Evolutionary conservation across 306 rosid species (phyloP).

Genomic region (Cercis canadensis): DNA sequence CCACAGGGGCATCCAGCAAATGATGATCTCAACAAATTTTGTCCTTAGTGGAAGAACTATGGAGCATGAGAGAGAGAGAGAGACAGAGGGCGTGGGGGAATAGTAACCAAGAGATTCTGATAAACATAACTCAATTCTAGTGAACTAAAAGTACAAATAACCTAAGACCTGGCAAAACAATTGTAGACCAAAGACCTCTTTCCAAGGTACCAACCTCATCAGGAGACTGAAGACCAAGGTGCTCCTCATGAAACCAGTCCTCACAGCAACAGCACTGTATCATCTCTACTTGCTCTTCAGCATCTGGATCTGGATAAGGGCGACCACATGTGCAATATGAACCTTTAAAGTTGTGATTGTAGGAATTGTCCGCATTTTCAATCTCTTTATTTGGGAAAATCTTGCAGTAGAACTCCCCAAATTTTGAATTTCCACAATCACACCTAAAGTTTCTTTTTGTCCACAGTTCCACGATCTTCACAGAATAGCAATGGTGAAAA

Average conservation of each 20-base stretch:
- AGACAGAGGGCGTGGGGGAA: too few relatives aligned
- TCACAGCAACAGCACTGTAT: conserved; percentile 95
- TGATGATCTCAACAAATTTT: conserved; percentile 15
- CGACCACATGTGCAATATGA: conserved; percentile 88
- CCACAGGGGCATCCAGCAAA: conserved; percentile 17
- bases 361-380: conserved; percentile 72
- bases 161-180: conserved; percentile 13
- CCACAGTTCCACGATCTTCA: conserved; percentile 95
- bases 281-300: conserved; percentile 94
- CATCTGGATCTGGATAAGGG: conserved; percentile 95
- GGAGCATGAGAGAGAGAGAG: neutral
- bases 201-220: conserved; percentile 72
- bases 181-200: neutral
- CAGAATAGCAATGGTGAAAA: conserved; percentile 36
- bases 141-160: conserved; percentile 19
- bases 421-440: conserved; percentile 98
- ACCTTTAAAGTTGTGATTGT: conserved; percentile 95
- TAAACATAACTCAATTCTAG: neutral
- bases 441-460: conserved; percentile 94
- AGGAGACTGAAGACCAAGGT: conserved; percentile 78
- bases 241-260: conserved; percentile 99
- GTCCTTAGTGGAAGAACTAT: conserved; percentile 8
- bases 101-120: neutral
- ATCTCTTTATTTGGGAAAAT: conserved; percentile 77
- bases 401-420: conserved; percentile 89